A percentile compares a stretch with the other conserved stretches of the same genome.
Evolutionary conservation across 164 flowering plant genomes (phyloP).

Genomic region (Aristolochia fimbriata): DNA sequence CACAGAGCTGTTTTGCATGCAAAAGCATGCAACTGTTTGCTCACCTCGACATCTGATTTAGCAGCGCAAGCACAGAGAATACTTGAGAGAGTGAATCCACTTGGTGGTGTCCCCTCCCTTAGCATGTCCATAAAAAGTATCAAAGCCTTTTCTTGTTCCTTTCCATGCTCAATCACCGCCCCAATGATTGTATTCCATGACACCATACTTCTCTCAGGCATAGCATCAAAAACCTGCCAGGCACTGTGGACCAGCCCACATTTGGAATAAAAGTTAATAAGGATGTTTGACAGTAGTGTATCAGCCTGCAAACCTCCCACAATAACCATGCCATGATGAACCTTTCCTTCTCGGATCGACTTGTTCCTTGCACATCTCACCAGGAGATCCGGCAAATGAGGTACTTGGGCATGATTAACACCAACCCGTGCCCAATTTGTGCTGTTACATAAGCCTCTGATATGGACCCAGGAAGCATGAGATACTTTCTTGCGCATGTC

Average conservation of each 20-base stretch:
- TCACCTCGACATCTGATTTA: slow-evolving; percentile 35
- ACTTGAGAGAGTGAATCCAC: slow-evolving; percentile 64
- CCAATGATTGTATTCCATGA: slow-evolving; percentile 83
- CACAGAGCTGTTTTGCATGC: slow-evolving; percentile 41
- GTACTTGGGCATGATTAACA: too few species aligned
- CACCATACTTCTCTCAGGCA: slow-evolving; percentile 54
- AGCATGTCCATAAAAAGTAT: slow-evolving; percentile 46
- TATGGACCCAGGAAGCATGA: too few species aligned
- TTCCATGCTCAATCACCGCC: slow-evolving; percentile 35
- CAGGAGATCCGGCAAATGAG: slow-evolving; percentile 27
- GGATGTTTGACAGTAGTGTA: slow-evolving; percentile 48
- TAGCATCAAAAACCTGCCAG: slow-evolving; percentile 54
- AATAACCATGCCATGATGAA: slow-evolving; percentile 44
- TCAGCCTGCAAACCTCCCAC: slow-evolving; percentile 29
- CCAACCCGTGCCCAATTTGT: too few species aligned
- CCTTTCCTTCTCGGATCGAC: slow-evolving; percentile 32
- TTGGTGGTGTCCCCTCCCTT: slow-evolving; percentile 32
- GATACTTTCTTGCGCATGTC: too few species aligned
- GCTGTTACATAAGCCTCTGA: too few species aligned
- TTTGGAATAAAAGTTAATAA: slow-evolving; percentile 66
- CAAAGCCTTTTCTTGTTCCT: slow-evolving; percentile 34
- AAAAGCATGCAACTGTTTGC: slow-evolving; percentile 69
- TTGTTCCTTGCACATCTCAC: slow-evolving; percentile 45
- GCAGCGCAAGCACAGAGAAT: slow-evolving; percentile 77
- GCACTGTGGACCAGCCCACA: slow-evolving; percentile 45